Percentiles rank a stretch among this genome's conserved stretches.
Conservation (phyloP, 2,329 filamentous ascomycete genomes). For the Remersonia thermophila region DNA sequence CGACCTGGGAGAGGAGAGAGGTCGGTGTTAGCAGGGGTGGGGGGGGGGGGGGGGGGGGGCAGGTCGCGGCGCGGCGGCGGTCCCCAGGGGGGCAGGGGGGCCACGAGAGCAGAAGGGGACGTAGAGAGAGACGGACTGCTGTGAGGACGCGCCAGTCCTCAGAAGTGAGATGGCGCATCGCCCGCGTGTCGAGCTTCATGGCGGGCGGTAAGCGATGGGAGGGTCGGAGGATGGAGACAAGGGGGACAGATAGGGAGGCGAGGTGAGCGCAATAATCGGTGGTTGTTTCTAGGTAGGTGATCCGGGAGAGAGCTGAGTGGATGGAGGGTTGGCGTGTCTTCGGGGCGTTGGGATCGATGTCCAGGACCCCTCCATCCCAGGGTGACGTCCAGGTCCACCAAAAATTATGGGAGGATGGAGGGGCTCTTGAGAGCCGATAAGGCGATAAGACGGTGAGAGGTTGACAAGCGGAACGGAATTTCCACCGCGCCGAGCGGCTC, state of each 20-base stretch:
- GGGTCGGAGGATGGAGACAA: not conserved
- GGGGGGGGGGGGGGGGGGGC: too few species aligned
- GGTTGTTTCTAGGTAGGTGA: too few species aligned
- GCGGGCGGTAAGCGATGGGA: constrained; percentile 14
- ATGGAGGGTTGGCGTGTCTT: too few species aligned
- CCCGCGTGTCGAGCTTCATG: constrained; percentile 94
- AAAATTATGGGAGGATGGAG: constrained; percentile 8
- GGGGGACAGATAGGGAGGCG: too few species aligned
- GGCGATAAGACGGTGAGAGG: not conserved
- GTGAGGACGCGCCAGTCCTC: constrained; percentile 95
- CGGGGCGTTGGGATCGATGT: too few species aligned
- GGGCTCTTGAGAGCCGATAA: constrained; percentile 18
- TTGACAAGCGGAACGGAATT: constrained; percentile 10
- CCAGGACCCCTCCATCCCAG: constrained; percentile 12
- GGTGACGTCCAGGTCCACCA: constrained; percentile 6
- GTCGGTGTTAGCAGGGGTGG: constrained; percentile 14
- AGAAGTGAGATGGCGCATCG: constrained; percentile 77
- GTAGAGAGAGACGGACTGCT: constrained; percentile 50
- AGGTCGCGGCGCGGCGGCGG: too few species aligned
- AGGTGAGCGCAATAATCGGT: too few species aligned
- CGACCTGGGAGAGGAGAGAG: constrained; percentile 51
- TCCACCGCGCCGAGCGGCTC: constrained; percentile 2
- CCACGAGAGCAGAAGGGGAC: too few species aligned
- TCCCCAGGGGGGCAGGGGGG: too few species aligned
- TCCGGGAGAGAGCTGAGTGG: too few species aligned